Conservation (phyloP, 108 stramenopile genomes). For the Pseudonitzschia multiseries region DNA sequence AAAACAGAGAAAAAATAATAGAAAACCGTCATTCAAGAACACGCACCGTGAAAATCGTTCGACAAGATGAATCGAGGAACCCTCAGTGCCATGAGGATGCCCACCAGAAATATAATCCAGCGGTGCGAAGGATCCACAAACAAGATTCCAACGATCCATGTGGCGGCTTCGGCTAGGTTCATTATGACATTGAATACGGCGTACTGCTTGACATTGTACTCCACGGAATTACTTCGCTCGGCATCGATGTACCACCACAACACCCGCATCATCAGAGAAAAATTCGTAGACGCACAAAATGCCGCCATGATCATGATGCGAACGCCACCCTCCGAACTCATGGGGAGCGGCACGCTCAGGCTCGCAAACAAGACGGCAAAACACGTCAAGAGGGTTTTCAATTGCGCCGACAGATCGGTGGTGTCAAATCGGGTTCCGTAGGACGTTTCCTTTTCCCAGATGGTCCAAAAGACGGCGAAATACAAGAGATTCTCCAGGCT, state of each 20-base stretch:
- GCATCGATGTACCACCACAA: constrained; percentile 51
- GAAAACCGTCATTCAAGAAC: neutral
- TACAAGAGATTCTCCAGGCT: constrained; percentile 54
- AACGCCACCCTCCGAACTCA: constrained; percentile 56
- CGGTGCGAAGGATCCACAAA: constrained; percentile 40
- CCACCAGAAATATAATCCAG: constrained; percentile 57
- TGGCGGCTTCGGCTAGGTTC: constrained; percentile 50
- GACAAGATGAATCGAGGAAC: constrained; percentile 69
- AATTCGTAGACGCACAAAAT: constrained; percentile 64
- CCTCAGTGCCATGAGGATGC: constrained; percentile 53
- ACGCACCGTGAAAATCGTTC: constrained; percentile 86
- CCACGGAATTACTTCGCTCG: constrained; percentile 35
- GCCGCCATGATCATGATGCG: constrained; percentile 76
- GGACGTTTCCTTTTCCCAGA: constrained; percentile 76
- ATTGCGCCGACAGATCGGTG: constrained; percentile 70
- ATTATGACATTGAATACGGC: constrained; percentile 60
- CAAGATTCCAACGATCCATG: constrained; percentile 59
- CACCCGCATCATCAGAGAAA: constrained; percentile 58
- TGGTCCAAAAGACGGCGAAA: constrained; percentile 84
- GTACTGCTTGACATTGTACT: constrained; percentile 52
- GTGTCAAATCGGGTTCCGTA: constrained; percentile 83
- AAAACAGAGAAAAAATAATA: constrained; percentile 1
- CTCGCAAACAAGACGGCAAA: constrained; percentile 79
- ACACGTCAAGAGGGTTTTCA: constrained; percentile 67
- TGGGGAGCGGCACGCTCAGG: constrained; percentile 49